Base-by-base conservation (phyloP, 352 stramenopile genomes). In the Plasmopara viticola region DNA sequence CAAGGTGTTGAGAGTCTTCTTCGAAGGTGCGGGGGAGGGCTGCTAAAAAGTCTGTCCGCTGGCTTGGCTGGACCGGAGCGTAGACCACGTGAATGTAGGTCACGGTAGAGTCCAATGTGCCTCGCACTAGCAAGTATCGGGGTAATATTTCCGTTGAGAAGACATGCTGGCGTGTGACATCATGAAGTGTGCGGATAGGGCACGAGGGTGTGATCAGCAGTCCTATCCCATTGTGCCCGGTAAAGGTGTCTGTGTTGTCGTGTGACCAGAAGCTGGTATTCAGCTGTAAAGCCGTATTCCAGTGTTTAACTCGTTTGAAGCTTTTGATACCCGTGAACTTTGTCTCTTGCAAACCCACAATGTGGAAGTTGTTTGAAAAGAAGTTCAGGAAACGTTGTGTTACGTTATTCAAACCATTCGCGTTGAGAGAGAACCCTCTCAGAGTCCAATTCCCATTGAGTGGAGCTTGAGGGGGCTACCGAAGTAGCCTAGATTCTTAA, bases 231-330 rank as follows among this genome's bases (percentile, higher is more conserved):
- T 8, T 12, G 7, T 35, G 1, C 31, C 31, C 31, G 31, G 31
- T 35, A 35, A 35, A 35, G 6, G 31, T 35, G 31, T 8, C 10
- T 12, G 10, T 46, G 9, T 46, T 46, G 31, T 46, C 20, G 17
- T 34, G 41, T 30, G 41, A 46, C 18, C 18, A 46, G 15, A 46
- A 46, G 12, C 41, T 46, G 17, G 41, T 34, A 18, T 46, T 46
- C 9, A 46, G 41, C 20, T 33, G 41, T 6, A 6, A 41, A 41
- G 37, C 37, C 37, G 17, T 46, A 14, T n/a, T 46, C 20, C 41
- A 46, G 9, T 34, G 41, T 46, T 46, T 30, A 1, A 18, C 41
- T 33, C 41, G 13, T 46, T 46, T 46, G n/a, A 46, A 33, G 20
- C 41, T 46, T 33, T 46, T 46, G 2, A 34, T 34, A 31, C 41